Conservation (phyloP, 306 rosid species). For the Trifolium repens region DNA sequence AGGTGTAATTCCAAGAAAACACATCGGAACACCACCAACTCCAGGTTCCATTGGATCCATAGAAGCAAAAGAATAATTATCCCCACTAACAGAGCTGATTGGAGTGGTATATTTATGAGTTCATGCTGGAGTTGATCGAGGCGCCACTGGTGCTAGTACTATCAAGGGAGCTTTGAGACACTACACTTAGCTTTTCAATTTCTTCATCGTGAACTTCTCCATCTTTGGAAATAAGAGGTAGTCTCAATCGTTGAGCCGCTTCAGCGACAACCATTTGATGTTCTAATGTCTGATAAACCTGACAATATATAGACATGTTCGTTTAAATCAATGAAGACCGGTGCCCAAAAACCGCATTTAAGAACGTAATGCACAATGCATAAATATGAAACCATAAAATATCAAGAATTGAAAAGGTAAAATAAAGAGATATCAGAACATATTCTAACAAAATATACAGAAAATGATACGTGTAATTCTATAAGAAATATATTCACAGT, state of each 20-base stretch:
- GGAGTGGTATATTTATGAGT: conserved; percentile 67
- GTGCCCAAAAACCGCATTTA: background rate
- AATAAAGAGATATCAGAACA: background rate
- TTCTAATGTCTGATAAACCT: conserved; percentile 84
- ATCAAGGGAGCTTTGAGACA: conserved; percentile 72
- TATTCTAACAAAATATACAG: background rate
- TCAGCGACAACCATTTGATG: conserved; percentile 85
- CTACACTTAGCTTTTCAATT: conserved; percentile 73
- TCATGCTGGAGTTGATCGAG: conserved; percentile 64
- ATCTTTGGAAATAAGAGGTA: conserved; percentile 87
- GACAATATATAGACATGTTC: conserved; percentile 36
- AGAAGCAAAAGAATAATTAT: conserved; percentile 47
- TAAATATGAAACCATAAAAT: conserved; percentile 12
- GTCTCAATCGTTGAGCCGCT: conserved; percentile 88
- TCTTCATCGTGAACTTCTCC: conserved; percentile 86
- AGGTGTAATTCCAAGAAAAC: conserved; percentile 87
- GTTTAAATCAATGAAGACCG: conserved; percentile 33
- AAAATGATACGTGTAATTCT: background rate
- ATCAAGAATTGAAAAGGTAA: background rate
- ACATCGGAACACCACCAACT: conserved; percentile 81
- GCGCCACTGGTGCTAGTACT: conserved; percentile 57
- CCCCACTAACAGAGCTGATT: conserved; percentile 52
- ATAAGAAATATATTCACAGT: background rate
- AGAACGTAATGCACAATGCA: background rate
- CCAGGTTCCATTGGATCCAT: conserved; percentile 66